These are phyloP conservation scores for Fusarium fujikuroi DNA, from an alignment of 2,329 filamentous ascomycete species.

Conservation along the genomic window DNA sequence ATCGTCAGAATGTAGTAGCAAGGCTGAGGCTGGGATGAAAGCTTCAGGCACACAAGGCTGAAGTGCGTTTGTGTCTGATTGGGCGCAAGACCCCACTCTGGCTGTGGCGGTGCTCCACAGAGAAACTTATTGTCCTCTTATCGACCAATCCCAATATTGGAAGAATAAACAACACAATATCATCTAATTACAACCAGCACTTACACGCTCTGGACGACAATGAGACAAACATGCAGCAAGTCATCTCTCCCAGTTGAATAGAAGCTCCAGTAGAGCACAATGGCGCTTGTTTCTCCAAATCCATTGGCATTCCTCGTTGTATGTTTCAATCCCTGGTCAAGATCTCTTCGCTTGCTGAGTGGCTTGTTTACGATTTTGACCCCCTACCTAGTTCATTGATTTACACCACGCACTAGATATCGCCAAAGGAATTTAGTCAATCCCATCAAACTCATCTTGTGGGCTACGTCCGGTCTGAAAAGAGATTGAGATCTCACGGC, in stretches of 20 bases:
- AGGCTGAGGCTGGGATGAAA: constrained; percentile 42
- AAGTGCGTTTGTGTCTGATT: constrained; percentile 1
- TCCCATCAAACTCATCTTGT: constrained; percentile 1
- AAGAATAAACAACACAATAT: not conserved
- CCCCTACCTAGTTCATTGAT: constrained; percentile 35
- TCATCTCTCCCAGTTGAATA: not conserved
- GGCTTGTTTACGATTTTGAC: constrained; percentile 14
- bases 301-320: not conserved
- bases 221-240: not conserved
- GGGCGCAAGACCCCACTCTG: not conserved
- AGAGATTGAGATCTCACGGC: not conserved
- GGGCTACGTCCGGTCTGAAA: not conserved
- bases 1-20: constrained; percentile 34
- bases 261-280: not conserved
- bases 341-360: constrained; percentile 13
- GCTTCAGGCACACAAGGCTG: constrained; percentile 40
- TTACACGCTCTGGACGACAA: not conserved
- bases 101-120: constrained; percentile 15
- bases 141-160: constrained; percentile 6
- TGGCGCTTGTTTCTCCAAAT: not conserved
- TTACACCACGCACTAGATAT: constrained; percentile 28
- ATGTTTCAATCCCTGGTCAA: not conserved
- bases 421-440: constrained; percentile 1
- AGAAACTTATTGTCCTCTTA: not conserved
- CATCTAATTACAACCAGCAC: not conserved